Conservation (phyloP, 2,329 filamentous ascomycete species). For the Trichoderma arundinaceum region DNA sequence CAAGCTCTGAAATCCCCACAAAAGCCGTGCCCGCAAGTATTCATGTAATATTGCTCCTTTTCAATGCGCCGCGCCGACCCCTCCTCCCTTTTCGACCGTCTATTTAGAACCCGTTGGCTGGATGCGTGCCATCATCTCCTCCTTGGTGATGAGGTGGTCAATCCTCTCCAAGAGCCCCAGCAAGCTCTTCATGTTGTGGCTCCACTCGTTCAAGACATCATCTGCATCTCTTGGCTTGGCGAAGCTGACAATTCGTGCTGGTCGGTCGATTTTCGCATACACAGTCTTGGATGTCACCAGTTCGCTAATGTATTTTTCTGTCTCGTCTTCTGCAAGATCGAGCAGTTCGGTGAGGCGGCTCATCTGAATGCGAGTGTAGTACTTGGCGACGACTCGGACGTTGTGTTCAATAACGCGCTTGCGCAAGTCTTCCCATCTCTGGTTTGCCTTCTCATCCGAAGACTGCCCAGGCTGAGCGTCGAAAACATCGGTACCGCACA, state of each 20-base stretch:
- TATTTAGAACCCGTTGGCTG: slow-evolving; percentile 63
- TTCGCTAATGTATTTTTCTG: slow-evolving; percentile 98
- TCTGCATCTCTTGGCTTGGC: slow-evolving; percentile 94
- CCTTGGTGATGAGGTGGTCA: slow-evolving; percentile 98
- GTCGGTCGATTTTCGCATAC: slow-evolving; percentile 95
- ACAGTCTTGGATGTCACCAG: slow-evolving; percentile 97
- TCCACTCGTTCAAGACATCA: slow-evolving; percentile 98
- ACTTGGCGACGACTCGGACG: slow-evolving; percentile 94
- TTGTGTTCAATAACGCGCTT: slow-evolving; percentile 99
- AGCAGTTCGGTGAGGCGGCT: slow-evolving; percentile 86
- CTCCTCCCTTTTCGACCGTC: slow-evolving; percentile 30
- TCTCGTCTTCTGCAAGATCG: slow-evolving; percentile 92
- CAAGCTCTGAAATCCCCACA: slow-evolving; percentile 36
- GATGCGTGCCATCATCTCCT: slow-evolving; percentile 99
- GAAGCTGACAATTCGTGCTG: slow-evolving; percentile 89
- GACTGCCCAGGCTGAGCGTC: slow-evolving; percentile 68
- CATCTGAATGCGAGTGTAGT: slow-evolving; percentile 97
- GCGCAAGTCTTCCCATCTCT: slow-evolving; percentile 90
- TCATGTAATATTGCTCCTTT: slow-evolving; percentile 15
- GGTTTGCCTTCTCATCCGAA: slow-evolving; percentile 77
- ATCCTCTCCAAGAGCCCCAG: slow-evolving; percentile 86
- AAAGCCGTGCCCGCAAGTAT: slow-evolving; percentile 27
- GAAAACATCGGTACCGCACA: slow-evolving; percentile 91
- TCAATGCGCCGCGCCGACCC: slow-evolving; percentile 12
- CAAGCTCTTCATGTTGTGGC: slow-evolving; percentile 94